phyloP scores from a whole-genome alignment of 805 yeast genomes.

The Cyberlindnera misumaiensis region DNA sequence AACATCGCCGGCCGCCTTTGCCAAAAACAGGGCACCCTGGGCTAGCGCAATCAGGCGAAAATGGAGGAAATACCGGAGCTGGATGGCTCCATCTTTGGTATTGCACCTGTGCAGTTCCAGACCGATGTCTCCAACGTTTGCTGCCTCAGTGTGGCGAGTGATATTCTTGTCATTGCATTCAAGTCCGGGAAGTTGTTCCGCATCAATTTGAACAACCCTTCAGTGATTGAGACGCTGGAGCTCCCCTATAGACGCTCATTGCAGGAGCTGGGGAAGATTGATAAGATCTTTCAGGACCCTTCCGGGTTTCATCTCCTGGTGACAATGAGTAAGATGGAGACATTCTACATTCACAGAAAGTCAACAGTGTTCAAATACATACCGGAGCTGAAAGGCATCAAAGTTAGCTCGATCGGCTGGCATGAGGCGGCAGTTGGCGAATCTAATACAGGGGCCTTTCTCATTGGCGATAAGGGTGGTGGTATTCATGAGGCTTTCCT shows the following conservation, averaged over 20 bases:
- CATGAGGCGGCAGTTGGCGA: constrained; percentile 28
- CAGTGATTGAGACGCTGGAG: constrained; percentile 40
- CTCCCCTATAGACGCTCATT: constrained; percentile 25
- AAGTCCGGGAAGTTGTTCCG: constrained; percentile 47
- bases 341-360: constrained; percentile 39
- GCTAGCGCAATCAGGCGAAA: background rate
- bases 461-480: constrained; percentile 45
- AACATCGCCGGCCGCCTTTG: background rate
- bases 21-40: background rate
- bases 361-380: constrained; percentile 36
- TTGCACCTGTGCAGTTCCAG: constrained; percentile 45
- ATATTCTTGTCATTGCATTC: constrained; percentile 49
- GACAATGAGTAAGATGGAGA: constrained; percentile 39
- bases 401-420: constrained; percentile 38
- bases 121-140: constrained; percentile 40
- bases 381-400: constrained; percentile 39
- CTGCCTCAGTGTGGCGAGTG: constrained; percentile 47
- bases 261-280: constrained; percentile 25
- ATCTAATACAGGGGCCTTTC: constrained; percentile 36
- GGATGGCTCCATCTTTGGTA: constrained; percentile 14
- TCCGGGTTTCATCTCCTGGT: constrained; percentile 47
- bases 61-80: constrained; percentile 12
- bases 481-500: constrained; percentile 38
- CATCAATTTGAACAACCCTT: constrained; percentile 63
- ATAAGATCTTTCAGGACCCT: constrained; percentile 40